A percentile compares a stretch with the other conserved stretches of the same genome.
phyloP scores from a whole-genome alignment of 805 yeast genomes.

The Ogataea methylovora region DNA sequence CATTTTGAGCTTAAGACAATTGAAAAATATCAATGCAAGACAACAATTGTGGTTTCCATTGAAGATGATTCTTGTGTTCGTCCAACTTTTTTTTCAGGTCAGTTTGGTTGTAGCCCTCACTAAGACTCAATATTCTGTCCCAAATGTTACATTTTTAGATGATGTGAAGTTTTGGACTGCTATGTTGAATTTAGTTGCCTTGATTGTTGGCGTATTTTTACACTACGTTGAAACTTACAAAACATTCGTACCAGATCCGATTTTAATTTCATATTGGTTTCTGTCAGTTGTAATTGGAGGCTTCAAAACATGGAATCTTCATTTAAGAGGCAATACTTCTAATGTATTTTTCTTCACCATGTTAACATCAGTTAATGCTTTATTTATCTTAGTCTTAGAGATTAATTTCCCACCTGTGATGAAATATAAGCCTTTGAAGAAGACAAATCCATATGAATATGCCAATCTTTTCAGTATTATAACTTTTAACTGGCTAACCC shows the following conservation, averaged over 20 bases:
- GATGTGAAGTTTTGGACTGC: conserved; percentile 21
- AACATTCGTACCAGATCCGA: conserved; percentile 56
- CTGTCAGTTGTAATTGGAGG: conserved; percentile 40
- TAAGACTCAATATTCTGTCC: conserved; percentile 7
- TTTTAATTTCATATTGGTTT: conserved; percentile 71
- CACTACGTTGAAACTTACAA: conserved; percentile 71
- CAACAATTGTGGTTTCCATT: conserved; percentile 31
- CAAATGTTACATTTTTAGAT: conserved; percentile 18
- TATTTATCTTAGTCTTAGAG: conserved; percentile 38
- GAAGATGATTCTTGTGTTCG: conserved; percentile 31
- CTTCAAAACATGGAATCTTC: conserved; percentile 34
- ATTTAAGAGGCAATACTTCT: conserved; percentile 27
- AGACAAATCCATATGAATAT: conserved; percentile 34
- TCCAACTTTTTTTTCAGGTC: conserved; percentile 32
- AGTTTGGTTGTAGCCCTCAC: conserved; percentile 3
- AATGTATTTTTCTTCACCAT: conserved; percentile 21
- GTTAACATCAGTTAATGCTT: conserved; percentile 25
- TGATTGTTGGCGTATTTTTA: conserved; percentile 44
- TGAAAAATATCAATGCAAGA: conserved; percentile 25
- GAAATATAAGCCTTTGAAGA: conserved; percentile 24
- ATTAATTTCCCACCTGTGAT: conserved; percentile 28
- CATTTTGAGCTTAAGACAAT: conserved; percentile 24
- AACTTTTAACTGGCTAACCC: conserved; percentile 55
- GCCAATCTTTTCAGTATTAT: conserved; percentile 46
- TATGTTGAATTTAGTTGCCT: conserved; percentile 30